Percentiles rank a stretch among this genome's conserved stretches.
phyloP scores from a whole-genome alignment of 768 basidiomycete species.

The Rhodosporidiobolus sp. region DNA sequence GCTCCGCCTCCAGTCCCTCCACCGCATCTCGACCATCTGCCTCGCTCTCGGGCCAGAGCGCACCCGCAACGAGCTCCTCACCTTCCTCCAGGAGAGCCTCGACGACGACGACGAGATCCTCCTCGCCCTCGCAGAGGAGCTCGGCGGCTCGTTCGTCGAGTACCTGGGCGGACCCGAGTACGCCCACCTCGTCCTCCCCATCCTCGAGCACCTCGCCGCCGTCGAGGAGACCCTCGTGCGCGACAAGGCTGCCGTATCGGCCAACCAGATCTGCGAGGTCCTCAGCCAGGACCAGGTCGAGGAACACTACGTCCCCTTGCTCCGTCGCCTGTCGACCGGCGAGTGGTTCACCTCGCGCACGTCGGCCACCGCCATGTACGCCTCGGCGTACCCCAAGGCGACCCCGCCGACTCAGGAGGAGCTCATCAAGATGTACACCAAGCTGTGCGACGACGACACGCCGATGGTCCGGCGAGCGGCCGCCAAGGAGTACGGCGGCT shows the following conservation, averaged over 20 bases:
- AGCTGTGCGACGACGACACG: slow-evolving; percentile 86
- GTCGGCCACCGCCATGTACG: slow-evolving; percentile 88
- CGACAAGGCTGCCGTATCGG: slow-evolving; percentile 97
- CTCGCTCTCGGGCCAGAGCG: slow-evolving; percentile 92
- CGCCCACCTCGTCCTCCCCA: slow-evolving; percentile 83
- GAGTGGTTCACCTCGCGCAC: slow-evolving; percentile 99
- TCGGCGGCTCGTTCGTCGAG: slow-evolving; percentile 86
- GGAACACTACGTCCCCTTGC: slow-evolving; percentile 82
- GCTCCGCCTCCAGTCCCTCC: slow-evolving; percentile 90
- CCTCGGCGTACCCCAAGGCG: slow-evolving; percentile 70
- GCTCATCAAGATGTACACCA: slow-evolving; percentile 75
- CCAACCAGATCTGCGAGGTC: slow-evolving; percentile 77
- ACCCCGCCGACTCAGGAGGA: slow-evolving; percentile 63
- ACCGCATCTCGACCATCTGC: slow-evolving; percentile 95
- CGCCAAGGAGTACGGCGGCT: slow-evolving; percentile 82
- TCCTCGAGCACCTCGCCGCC: slow-evolving; percentile 89
- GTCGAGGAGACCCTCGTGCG: slow-evolving; percentile 97
- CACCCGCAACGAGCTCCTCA: slow-evolving; percentile 88
- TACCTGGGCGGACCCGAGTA: slow-evolving; percentile 86
- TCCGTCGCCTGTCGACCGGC: slow-evolving; percentile 81
- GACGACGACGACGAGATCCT: slow-evolving; percentile 99
- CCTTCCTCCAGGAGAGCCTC: slow-evolving; percentile 96
- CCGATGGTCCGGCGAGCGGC: slow-evolving; percentile 97
- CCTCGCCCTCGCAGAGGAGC: slow-evolving; percentile 88
- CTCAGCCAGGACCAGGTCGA: slow-evolving; percentile 78